Evolutionary conservation across 108 stramenopile genomes (phyloP).

Genomic region (Nitzschia inconspicua): DNA sequence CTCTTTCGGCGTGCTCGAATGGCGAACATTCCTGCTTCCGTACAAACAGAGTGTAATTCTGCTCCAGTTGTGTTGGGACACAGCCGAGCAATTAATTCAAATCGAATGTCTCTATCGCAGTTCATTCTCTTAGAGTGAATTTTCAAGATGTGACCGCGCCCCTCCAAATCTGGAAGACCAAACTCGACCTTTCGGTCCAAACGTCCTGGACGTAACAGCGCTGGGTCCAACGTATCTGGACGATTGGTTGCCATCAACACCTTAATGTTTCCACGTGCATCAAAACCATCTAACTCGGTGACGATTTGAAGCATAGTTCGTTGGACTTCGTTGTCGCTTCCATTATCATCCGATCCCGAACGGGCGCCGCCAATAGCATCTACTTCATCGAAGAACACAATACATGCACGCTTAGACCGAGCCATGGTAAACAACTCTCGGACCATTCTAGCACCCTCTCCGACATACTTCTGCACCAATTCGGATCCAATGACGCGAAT

Average conservation of each 20-base stretch:
- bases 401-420: slow-evolving; percentile 94
- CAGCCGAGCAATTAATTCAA: slow-evolving; percentile 96
- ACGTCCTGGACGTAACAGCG: slow-evolving; percentile 93
- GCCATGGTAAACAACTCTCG: slow-evolving; percentile 99
- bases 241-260: slow-evolving; percentile 96
- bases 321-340: slow-evolving; percentile 95
- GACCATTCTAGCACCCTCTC: slow-evolving; percentile 99
- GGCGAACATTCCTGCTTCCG: slow-evolving; percentile 99
- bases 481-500: slow-evolving; percentile 97
- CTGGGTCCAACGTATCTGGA: slow-evolving; percentile 97
- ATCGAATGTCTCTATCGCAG: slow-evolving; percentile 96
- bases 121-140: slow-evolving; percentile 99
- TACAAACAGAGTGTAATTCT: slow-evolving; percentile 95
- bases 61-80: slow-evolving; percentile 99
- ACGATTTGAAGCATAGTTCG: slow-evolving; percentile 99
- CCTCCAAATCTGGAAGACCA: slow-evolving; percentile 94
- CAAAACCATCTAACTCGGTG: slow-evolving; percentile 97
- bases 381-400: slow-evolving; percentile 96
- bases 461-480: slow-evolving; percentile 96
- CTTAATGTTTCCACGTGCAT: slow-evolving; percentile 98
- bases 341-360: slow-evolving; percentile 78
- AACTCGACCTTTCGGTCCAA: slow-evolving; percentile 99
- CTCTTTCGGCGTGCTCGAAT: slow-evolving; percentile 97
- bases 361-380: slow-evolving; percentile 93
- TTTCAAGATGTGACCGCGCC: slow-evolving; percentile 91